phyloP scores from a whole-genome alignment of 768 basidiomycete species.

The Suillus ampliporus region DNA sequence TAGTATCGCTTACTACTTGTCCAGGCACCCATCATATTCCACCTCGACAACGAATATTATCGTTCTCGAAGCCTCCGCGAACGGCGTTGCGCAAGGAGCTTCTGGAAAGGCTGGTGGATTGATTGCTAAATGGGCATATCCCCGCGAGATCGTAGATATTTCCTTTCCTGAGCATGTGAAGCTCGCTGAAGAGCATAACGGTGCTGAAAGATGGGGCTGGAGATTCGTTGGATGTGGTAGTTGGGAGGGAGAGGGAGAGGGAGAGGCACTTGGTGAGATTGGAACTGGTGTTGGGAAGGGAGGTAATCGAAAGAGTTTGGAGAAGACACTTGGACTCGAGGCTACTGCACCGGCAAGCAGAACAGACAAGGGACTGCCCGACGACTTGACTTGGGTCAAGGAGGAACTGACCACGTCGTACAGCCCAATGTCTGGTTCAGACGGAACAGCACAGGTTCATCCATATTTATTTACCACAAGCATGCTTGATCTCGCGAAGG shows the following conservation, averaged over 20 bases:
- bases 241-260: slow-evolving; percentile 76
- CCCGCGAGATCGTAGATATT: slow-evolving; percentile 67
- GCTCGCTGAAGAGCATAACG: slow-evolving; percentile 72
- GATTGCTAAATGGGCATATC: slow-evolving; percentile 86
- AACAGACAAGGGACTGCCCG: slow-evolving; percentile 48
- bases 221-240: slow-evolving; percentile 73
- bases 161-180: slow-evolving; percentile 72
- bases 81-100: slow-evolving; percentile 76
- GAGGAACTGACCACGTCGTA: slow-evolving; percentile 66
- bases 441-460: slow-evolving; percentile 76
- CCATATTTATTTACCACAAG: slow-evolving; percentile 75
- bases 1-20: slow-evolving; percentile 81
- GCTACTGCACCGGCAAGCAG: slow-evolving; percentile 16
- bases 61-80: slow-evolving; percentile 71
- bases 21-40: slow-evolving; percentile 57
- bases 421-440: slow-evolving; percentile 54
- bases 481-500: slow-evolving; percentile 69
- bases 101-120: slow-evolving; percentile 88
- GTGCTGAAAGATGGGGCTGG: slow-evolving; percentile 83
- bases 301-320: slow-evolving; percentile 50
- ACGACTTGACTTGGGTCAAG: slow-evolving; percentile 59
- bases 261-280: slow-evolving; percentile 38
- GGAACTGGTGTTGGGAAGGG: slow-evolving; percentile 36
- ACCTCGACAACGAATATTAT: slow-evolving; percentile 52
- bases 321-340: slow-evolving; percentile 59